phyloP scores from a whole-genome alignment of 2,329 filamentous ascomycete species.

The Aureobasidium vineae region DNA sequence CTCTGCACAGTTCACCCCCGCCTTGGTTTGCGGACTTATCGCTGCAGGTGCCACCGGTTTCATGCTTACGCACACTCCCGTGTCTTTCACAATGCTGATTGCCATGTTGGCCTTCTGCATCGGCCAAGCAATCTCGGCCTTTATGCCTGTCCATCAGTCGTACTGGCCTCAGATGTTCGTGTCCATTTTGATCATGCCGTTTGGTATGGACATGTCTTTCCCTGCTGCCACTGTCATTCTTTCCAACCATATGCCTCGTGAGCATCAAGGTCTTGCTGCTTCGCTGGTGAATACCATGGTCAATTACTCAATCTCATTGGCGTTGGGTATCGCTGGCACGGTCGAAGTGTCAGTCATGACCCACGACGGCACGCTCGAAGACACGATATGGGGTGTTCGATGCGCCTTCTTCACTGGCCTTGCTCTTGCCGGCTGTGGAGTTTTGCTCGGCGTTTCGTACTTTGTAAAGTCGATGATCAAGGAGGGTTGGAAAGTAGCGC shows the following conservation, averaged over 20 bases:
- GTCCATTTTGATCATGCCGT: constrained; percentile 39
- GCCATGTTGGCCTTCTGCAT: constrained; percentile 40
- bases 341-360: constrained; percentile 29
- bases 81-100: constrained; percentile 42
- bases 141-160: constrained; percentile 37
- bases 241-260: constrained; percentile 34
- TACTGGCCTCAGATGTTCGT: constrained; percentile 43
- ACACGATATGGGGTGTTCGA: constrained; percentile 30
- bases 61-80: constrained; percentile 41
- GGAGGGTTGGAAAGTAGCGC: constrained; percentile 27
- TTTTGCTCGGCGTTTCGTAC: constrained; percentile 30
- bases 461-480: constrained; percentile 30
- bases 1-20: constrained; percentile 39
- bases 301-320: constrained; percentile 35
- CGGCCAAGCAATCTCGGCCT: constrained; percentile 37
- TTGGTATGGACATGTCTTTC: constrained; percentile 39
- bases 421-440: constrained; percentile 31
- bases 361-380: constrained; percentile 22
- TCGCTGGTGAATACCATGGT: constrained; percentile 33
- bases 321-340: constrained; percentile 32
- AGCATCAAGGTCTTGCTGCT: constrained; percentile 36
- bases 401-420: constrained; percentile 34
- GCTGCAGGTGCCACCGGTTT: constrained; percentile 41
- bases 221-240: constrained; percentile 35
- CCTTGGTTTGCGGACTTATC: constrained; percentile 39